These are phyloP conservation scores for Ilyonectria destructans DNA, from an alignment of 2,329 filamentous ascomycete species.

Conservation along the genomic window DNA sequence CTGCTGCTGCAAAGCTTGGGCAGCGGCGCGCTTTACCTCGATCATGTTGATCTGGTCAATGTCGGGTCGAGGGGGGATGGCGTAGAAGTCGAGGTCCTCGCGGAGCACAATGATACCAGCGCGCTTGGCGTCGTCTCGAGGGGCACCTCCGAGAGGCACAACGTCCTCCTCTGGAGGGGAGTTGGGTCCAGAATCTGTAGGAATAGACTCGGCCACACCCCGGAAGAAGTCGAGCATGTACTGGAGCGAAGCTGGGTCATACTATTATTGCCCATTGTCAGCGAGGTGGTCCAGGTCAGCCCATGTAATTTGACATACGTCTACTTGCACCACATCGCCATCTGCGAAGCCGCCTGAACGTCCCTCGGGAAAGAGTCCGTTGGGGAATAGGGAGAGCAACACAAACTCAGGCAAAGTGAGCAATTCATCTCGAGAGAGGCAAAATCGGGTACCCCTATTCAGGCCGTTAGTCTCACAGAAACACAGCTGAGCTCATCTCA, in stretches of 20 bases:
- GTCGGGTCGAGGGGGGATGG: slow-evolving; percentile 88
- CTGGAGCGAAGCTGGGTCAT: slow-evolving; percentile 94
- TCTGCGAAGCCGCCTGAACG: slow-evolving; percentile 96
- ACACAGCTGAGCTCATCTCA: background rate
- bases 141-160: slow-evolving; percentile 77
- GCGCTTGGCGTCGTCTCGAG: slow-evolving; percentile 86
- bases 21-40: slow-evolving; percentile 93
- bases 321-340: slow-evolving; percentile 95
- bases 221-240: slow-evolving; percentile 99
- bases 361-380: slow-evolving; percentile 96
- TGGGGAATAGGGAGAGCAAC: slow-evolving; percentile 96
- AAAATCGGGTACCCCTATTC: slow-evolving; percentile 89
- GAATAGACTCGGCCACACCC: slow-evolving; percentile 95
- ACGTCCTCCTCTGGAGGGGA: slow-evolving; percentile 74
- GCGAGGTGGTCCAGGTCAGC: slow-evolving; percentile 10
- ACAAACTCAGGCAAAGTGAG: slow-evolving; percentile 98
- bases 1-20: slow-evolving; percentile 87
- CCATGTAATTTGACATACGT: slow-evolving; percentile 76
- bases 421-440: slow-evolving; percentile 93
- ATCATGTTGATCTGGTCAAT: slow-evolving; percentile 94
- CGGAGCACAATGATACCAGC: slow-evolving; percentile 97
- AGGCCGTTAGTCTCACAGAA: slow-evolving; percentile 46
- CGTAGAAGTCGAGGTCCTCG: slow-evolving; percentile 98
- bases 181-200: slow-evolving; percentile 79
- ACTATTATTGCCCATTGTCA: slow-evolving; percentile 70